These are phyloP conservation scores for Cantharellus anzutake DNA, from an alignment of 768 basidiomycete genomes.

Conservation along the genomic window DNA sequence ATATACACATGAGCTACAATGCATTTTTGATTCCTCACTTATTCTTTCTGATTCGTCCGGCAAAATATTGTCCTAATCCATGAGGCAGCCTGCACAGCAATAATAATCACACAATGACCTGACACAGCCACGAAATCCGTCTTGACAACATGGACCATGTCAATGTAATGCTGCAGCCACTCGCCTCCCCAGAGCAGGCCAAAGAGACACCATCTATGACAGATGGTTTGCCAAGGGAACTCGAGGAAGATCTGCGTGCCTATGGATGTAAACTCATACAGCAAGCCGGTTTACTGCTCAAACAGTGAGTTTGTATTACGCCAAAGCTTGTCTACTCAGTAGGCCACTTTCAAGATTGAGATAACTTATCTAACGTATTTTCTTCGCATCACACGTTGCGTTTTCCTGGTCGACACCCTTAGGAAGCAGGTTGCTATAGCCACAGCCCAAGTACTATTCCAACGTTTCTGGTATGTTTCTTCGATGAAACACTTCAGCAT, in stretches of 20 bases:
- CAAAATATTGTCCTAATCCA: not conserved
- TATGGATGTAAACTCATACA: constrained; percentile 92
- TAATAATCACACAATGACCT: not conserved
- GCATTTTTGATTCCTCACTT: no score
- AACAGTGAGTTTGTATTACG: constrained; percentile 40
- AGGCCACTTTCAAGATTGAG: constrained; percentile 19
- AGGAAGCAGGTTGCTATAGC: constrained; percentile 94
- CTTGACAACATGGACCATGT: not conserved
- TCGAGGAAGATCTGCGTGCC: constrained; percentile 78
- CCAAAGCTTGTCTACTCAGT: not conserved
- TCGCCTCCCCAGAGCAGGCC: constrained; percentile 67
- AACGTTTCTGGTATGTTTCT: constrained; percentile 90
- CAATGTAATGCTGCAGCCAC: constrained; percentile 38
- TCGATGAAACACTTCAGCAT: constrained; percentile 92
- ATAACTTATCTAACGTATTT: constrained; percentile 1
- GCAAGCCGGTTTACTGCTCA: constrained; percentile 78
- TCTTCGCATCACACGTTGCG: no score
- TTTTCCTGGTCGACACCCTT: not conserved
- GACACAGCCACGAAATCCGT: not conserved
- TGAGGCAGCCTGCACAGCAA: not conserved
- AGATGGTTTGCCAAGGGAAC: constrained; percentile 60
- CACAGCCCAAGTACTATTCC: constrained; percentile 89
- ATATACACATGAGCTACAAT: no score
- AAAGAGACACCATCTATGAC: constrained; percentile 63
- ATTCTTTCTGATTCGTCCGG: no score